phyloP scores from a whole-genome alignment of 2,329 filamentous ascomycete species.

The Nannizziopsis arthrosporioides region DNA sequence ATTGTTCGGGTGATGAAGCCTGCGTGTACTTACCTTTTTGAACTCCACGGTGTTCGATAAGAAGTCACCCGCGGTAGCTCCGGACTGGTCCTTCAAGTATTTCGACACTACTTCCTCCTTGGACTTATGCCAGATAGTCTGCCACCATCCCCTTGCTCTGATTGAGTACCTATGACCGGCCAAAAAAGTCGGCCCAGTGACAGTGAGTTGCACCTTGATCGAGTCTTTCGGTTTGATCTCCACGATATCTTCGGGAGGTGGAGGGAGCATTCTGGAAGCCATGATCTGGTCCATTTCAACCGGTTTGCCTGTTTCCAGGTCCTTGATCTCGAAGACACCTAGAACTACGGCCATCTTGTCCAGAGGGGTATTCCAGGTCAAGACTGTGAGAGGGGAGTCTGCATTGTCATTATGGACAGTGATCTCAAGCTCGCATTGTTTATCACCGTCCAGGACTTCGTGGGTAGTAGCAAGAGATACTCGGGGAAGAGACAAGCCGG shows the following conservation, averaged over 20 bases:
- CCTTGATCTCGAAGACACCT: constrained; percentile 23
- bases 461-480: constrained; percentile 16
- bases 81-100: constrained; percentile 17
- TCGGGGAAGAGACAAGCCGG: constrained; percentile 9
- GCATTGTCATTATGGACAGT: constrained; percentile 23
- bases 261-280: constrained; percentile 26
- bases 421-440: constrained; percentile 15
- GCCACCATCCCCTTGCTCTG: constrained; percentile 27
- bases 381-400: constrained; percentile 22
- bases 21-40: constrained; percentile 4
- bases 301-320: constrained; percentile 17
- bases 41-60: constrained; percentile 17
- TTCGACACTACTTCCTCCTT: constrained; percentile 18
- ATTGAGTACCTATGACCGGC: constrained; percentile 26
- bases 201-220: constrained; percentile 18
- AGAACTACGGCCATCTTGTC: constrained; percentile 24
- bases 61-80: constrained; percentile 18
- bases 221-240: constrained; percentile 22
- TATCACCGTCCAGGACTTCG: constrained; percentile 13
- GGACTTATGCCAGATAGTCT: constrained; percentile 24
- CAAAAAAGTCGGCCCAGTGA: constrained; percentile 21
- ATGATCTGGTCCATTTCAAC: constrained; percentile 24
- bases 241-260: constrained; percentile 22
- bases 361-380: constrained; percentile 30
- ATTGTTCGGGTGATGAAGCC: not conserved